Percentiles rank a stretch among this genome's conserved stretches.
phyloP scores from a whole-genome alignment of 257 asterid species.

The Solanum chilense region DNA sequence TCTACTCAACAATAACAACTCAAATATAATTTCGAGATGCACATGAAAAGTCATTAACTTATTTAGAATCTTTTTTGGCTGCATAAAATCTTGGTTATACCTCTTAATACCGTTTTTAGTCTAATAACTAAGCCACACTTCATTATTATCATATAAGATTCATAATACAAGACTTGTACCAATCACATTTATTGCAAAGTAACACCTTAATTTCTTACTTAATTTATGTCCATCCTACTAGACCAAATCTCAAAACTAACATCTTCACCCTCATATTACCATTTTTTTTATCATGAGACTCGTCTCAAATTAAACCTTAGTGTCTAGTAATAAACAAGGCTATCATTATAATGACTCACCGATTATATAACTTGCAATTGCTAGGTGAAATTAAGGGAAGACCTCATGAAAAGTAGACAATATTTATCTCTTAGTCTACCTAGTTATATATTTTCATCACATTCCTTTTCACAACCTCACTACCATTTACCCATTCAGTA shows the following conservation, averaged over 20 bases:
- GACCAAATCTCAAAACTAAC: not conserved
- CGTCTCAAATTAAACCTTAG: not conserved
- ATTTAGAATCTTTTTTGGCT: not conserved
- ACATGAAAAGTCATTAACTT: not conserved
- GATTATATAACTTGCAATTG: not conserved
- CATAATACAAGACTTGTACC: not conserved
- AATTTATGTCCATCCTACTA: not conserved
- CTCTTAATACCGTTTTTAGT: not conserved
- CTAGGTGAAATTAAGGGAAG: not conserved
- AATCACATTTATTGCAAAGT: not conserved
- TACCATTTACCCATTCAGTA: not conserved
- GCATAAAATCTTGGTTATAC: not conserved
- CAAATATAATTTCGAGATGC: not conserved
- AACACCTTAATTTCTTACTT: not conserved
- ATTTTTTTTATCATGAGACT: not conserved
- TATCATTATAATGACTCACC: not conserved
- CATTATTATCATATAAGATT: not conserved
- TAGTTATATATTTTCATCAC: not conserved
- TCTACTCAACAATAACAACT: not conserved
- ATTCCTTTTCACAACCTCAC: not conserved
- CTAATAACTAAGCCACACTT: not conserved
- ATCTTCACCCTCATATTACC: not conserved
- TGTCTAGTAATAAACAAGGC: not conserved
- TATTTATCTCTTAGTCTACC: not conserved
- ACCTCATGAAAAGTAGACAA: not conserved